Percentiles rank a stretch among this genome's conserved stretches.
Evolutionary conservation across 1,284 basidiomycete species (phyloP).

Genomic region (Phaffia rhodozyma): DNA sequence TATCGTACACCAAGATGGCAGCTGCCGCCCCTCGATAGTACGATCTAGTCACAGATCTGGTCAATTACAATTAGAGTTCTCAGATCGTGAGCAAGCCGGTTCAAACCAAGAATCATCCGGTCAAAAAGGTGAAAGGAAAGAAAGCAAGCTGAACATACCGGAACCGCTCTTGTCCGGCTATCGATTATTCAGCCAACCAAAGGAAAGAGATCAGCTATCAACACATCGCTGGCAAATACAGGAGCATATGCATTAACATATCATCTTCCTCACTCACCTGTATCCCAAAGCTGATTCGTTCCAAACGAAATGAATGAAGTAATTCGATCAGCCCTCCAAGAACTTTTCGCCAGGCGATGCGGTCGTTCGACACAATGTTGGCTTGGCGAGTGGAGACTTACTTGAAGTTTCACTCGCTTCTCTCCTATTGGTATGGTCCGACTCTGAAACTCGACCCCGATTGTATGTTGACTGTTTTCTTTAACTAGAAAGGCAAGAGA

Average conservation of each 20-base stretch:
- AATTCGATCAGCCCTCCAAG: slow-evolving; percentile 16
- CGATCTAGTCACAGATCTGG: slow-evolving; percentile 84
- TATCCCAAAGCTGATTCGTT: slow-evolving; percentile 74
- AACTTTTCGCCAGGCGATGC: slow-evolving; percentile 22
- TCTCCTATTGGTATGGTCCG: slow-evolving; percentile 77
- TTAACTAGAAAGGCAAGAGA: slow-evolving; percentile 52
- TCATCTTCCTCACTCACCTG: slow-evolving; percentile 27
- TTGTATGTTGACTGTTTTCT: slow-evolving; percentile 92
- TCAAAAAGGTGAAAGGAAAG: background rate
- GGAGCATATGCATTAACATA: background rate
- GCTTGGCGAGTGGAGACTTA: slow-evolving; percentile 35
- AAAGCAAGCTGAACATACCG: slow-evolving; percentile 41
- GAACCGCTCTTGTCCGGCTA: slow-evolving; percentile 87
- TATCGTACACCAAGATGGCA: slow-evolving; percentile 91
- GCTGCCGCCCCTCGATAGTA: slow-evolving; percentile 94
- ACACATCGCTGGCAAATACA: background rate
- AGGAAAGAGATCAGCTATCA: background rate
- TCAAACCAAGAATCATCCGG: background rate
- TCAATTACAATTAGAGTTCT: slow-evolving; percentile 2
- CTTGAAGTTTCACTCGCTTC: slow-evolving; percentile 88
- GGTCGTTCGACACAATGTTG: slow-evolving; percentile 22
- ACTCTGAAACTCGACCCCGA: slow-evolving; percentile 90
- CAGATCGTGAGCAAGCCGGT: background rate
- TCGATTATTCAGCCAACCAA: background rate
- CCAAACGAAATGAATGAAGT: slow-evolving; percentile 8